Conservation (phyloP, 192 early-diverging fungal species). For the Coemansia erecta region DNA sequence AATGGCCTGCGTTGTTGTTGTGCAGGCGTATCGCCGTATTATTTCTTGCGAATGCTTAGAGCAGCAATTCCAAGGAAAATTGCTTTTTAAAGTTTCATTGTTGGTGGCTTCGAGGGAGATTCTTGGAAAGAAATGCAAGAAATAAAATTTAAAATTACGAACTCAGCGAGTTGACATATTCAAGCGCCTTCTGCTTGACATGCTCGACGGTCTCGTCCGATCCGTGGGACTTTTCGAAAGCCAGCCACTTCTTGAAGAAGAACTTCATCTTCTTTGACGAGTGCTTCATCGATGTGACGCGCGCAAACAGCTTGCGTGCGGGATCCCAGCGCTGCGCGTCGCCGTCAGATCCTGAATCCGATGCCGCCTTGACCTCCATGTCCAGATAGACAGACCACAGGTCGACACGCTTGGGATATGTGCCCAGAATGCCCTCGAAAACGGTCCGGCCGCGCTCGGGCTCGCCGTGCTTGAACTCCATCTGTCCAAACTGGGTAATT, state of each 20-base stretch:
- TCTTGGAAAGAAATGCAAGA: neutral
- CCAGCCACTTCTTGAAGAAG: slow-evolving; percentile 98
- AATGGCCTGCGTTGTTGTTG: too few species aligned
- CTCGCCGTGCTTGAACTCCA: slow-evolving; percentile 98
- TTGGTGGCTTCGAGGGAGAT: neutral
- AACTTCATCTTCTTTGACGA: slow-evolving; percentile 99
- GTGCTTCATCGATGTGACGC: slow-evolving; percentile 82
- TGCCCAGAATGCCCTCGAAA: slow-evolving; percentile 92
- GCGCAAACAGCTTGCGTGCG: slow-evolving; percentile 76
- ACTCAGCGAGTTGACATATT: slow-evolving; percentile 65
- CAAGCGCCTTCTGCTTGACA: slow-evolving; percentile 84
- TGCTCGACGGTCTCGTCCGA: slow-evolving; percentile 73
- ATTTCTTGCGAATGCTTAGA: too few species aligned
- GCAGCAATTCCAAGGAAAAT: neutral
- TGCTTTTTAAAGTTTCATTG: neutral
- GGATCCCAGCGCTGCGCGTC: slow-evolving; percentile 36
- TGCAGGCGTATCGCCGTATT: neutral
- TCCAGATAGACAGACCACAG: slow-evolving; percentile 97
- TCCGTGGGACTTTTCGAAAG: slow-evolving; percentile 90
- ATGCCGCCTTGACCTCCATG: slow-evolving; percentile 79
- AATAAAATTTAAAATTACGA: slow-evolving; percentile 6
- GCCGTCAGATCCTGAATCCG: slow-evolving; percentile 24
- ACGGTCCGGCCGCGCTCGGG: slow-evolving; percentile 96
- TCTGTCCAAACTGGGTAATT: slow-evolving; percentile 91
- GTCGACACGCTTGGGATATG: slow-evolving; percentile 91